Conservation (phyloP, 139 green algal genomes). For the Auxenochlorella protothecoides region DNA sequence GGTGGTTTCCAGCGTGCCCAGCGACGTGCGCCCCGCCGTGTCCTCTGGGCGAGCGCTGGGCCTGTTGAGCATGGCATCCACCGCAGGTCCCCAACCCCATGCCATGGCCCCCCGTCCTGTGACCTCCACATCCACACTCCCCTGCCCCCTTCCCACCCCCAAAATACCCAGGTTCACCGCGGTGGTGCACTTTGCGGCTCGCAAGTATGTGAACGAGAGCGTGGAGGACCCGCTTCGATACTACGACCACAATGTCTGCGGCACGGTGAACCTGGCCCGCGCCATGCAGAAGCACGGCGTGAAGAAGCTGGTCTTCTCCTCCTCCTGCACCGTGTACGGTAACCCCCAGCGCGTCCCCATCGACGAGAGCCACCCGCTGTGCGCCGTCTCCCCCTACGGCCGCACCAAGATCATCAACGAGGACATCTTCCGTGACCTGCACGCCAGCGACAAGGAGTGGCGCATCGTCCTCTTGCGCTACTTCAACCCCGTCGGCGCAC, state of each 20-base stretch:
- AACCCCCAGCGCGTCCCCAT: conserved; percentile 78
- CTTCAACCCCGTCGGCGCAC: conserved; percentile 37
- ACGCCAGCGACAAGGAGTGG: conserved; percentile 62
- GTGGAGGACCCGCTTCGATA: conserved; percentile 67
- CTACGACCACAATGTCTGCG: conserved; percentile 95
- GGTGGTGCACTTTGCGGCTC: conserved; percentile 36
- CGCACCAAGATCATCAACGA: conserved; percentile 97
- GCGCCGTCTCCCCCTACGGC: conserved; percentile 84
- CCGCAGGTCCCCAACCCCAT: background rate
- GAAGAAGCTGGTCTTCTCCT: conserved; percentile 29
- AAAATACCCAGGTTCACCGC: conserved; percentile 12
- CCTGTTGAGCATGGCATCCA: background rate
- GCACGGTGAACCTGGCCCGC: conserved; percentile 75
- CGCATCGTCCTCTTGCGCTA: conserved; percentile 48
- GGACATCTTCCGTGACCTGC: conserved; percentile 73
- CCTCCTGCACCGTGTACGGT: conserved; percentile 79
- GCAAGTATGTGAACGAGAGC: conserved; percentile 34
- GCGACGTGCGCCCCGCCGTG: too few relatives aligned
- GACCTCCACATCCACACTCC: background rate
- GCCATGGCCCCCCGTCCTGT: background rate
- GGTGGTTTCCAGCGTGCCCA: background rate
- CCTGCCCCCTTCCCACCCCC: background rate
- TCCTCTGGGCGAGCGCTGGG: too few relatives aligned
- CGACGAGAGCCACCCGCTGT: conserved; percentile 70
- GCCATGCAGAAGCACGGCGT: conserved; percentile 51